Evolutionary conservation across 2,329 filamentous ascomycete genomes (phyloP), one percentile per base, ranked within the genome.

Genomic region (Talaromyces sp.): DNA sequence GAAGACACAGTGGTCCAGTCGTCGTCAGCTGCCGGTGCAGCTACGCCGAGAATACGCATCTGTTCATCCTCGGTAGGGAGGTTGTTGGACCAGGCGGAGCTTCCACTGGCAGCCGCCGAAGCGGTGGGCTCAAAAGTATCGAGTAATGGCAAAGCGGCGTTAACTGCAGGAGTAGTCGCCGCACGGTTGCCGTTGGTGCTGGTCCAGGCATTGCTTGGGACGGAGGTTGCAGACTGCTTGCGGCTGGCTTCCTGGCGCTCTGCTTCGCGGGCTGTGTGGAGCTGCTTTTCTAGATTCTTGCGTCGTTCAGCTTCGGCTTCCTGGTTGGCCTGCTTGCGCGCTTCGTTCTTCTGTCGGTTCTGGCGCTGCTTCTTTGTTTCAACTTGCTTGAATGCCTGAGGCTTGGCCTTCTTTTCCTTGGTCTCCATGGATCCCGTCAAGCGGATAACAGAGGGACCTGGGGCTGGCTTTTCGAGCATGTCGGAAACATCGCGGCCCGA

Each of bases 291-390:
- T 72, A 91, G 83, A 67, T 91, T 83, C 43, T 82, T 81, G 81
- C 92, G 91, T 74, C 93, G 89, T 73, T 91, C 85, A 74, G 88
- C 86, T 80, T 97, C 93, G 0, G 90, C 87, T 71, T 91, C 90
- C 74, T 93, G 89, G 34, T 91, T 88, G 65, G 86, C 84, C 34
- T 84, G 82, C 83, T 92, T 95, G 73, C 88, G 88, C 65, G 88
- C 89, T 79, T 97, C 93, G 43, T 86, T 88, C 87, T 97, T 97
- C 82, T 90, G 88, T 70, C 89, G 87, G 81, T 97, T 95, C 82
- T 97, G 93, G 67, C 93, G 89, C 82, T 96, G 92, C 84, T 97
- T 97, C 89, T 97, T 97, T 22, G 90, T 91, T 83, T 97, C 91
- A 19, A 85, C 86, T 58, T 86, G 84, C 77, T 91, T 88, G 69